Evolutionary conservation across 2,329 filamentous ascomycete genomes (phyloP), one percentile per base, ranked within the genome.

Genomic region (Xylariaceae sp.): DNA sequence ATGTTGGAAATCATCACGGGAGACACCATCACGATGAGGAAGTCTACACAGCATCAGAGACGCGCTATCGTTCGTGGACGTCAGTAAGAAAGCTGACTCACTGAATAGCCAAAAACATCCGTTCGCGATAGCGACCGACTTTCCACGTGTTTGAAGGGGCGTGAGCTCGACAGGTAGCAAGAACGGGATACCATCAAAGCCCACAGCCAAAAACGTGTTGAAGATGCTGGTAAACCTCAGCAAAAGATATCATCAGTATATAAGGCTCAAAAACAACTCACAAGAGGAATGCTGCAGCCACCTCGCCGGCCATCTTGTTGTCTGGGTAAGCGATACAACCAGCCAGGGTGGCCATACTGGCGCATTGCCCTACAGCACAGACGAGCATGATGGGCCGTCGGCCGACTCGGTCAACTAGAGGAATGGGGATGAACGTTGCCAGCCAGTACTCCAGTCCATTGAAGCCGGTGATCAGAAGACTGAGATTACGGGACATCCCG

Each of bases 11-110:
- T 37, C 34, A 37, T 37, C 11, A 37, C 19, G 4, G 34, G 34
- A 4, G 34, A 35, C 15, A 35, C 34, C 34, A 35, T 35, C 7
- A 35, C 34, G 34, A 35, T 35, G 34, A 35, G 34, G 34, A 35
- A 35, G 34, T 35, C 34, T 35, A 7, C 9, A 22, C 15, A 4
- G 8, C 12, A 19, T 35, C 9, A 35, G 34, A n/a, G 8, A n/a
- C n/a, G n/a, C n/a, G n/a, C n/a, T n/a, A n/a, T 34, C 31, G 9
- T 34, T 8, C 8, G 31, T n/a, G n/a, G n/a, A n/a, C n/a, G n/a
- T n/a, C n/a, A n/a, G n/a, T n/a, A 18, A 19, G 9, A 17, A 19
- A 18, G 16, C 9, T 7, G 15, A 7, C 31, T 33, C 15, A 35
- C 34, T 35, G 34, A 18, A 35, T 12, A 35, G 34, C 34, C 34